Conservation (phyloP, 306 rosid genomes). For the Trifolium fragiferum region DNA sequence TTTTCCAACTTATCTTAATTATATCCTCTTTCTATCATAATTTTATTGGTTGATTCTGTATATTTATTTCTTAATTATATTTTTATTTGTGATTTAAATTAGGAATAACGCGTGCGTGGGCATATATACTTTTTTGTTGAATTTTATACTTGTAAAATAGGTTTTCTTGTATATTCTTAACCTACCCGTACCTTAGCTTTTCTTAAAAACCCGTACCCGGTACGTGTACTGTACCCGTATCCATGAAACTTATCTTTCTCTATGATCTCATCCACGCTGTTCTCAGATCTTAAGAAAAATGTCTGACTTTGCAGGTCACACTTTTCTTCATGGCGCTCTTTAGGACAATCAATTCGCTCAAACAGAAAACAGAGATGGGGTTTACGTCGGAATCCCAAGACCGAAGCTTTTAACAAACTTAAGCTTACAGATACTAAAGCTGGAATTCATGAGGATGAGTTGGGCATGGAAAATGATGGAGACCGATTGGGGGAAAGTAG, state of each 20-base stretch:
- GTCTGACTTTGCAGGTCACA: constrained; percentile 61
- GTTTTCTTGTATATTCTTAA: neutral
- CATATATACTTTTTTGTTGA: neutral
- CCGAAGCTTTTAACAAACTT: constrained; percentile 66
- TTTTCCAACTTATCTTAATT: neutral
- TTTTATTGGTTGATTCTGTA: neutral
- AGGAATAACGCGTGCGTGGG: neutral
- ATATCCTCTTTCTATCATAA: neutral
- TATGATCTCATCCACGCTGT: neutral
- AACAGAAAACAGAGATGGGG: constrained; percentile 83
- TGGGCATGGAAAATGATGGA: constrained; percentile 55
- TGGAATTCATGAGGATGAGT: constrained; percentile 56
- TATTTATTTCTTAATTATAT: neutral
- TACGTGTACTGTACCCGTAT: neutral
- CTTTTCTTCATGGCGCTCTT: constrained; percentile 64
- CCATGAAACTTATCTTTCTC: constrained; percentile 11
- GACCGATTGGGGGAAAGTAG: constrained; percentile 60
- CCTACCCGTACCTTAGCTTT: neutral
- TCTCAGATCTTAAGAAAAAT: constrained; percentile 30
- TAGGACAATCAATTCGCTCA: constrained; percentile 62
- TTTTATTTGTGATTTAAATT: neutral
- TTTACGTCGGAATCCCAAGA: constrained; percentile 71
- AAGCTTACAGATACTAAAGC: constrained; percentile 69
- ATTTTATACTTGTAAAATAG: neutral
- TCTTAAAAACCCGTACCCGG: neutral